A percentile compares a stretch with the other conserved stretches of the same genome.
Evolutionary conservation across 345 rosid species (phyloP).

Genomic region (Lagerstroemia speciosa): DNA sequence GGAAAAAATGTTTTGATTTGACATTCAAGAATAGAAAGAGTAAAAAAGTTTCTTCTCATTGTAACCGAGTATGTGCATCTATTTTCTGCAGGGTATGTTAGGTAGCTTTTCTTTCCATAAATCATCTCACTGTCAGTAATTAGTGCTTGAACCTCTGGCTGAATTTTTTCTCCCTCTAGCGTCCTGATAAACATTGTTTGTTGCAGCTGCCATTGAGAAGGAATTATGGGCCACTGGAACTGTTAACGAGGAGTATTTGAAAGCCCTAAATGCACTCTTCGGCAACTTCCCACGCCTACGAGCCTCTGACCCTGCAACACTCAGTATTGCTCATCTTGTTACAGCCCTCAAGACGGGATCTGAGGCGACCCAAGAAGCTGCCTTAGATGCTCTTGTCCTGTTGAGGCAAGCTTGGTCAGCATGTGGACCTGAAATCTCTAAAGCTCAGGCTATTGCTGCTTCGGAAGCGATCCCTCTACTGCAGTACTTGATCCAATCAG

Average conservation of each 20-base stretch:
- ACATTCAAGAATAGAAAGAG: no score
- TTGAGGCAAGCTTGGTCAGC: slow-evolving; percentile 99
- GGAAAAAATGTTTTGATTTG: not conserved
- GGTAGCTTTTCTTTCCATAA: not conserved
- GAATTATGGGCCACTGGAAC: slow-evolving; percentile 97
- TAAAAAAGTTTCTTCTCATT: not conserved
- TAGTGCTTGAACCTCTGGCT: not conserved
- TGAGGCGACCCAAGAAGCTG: slow-evolving; percentile 99
- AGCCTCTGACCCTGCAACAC: slow-evolving; percentile 97
- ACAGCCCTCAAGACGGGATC: slow-evolving; percentile 88
- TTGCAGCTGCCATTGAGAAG: slow-evolving; percentile 95
- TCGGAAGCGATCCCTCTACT: slow-evolving; percentile 97
- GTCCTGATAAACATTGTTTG: not conserved
- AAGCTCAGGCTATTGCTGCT: slow-evolving; percentile 93
- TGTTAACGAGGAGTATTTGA: slow-evolving; percentile 90
- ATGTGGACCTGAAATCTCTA: slow-evolving; percentile 93
- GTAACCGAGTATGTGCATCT: not conserved
- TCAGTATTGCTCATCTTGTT: slow-evolving; percentile 92
- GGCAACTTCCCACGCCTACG: slow-evolving; percentile 96
- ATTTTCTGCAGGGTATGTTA: not conserved
- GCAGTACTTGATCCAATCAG: slow-evolving; percentile 94
- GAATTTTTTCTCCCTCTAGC: not conserved
- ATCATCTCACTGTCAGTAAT: not conserved
- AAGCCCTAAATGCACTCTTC: slow-evolving; percentile 79
- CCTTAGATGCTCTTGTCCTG: slow-evolving; percentile 87